These are phyloP conservation scores for Starmerella sp. DNA, from an alignment of 805 yeast genomes.

Conservation along the genomic window DNA sequence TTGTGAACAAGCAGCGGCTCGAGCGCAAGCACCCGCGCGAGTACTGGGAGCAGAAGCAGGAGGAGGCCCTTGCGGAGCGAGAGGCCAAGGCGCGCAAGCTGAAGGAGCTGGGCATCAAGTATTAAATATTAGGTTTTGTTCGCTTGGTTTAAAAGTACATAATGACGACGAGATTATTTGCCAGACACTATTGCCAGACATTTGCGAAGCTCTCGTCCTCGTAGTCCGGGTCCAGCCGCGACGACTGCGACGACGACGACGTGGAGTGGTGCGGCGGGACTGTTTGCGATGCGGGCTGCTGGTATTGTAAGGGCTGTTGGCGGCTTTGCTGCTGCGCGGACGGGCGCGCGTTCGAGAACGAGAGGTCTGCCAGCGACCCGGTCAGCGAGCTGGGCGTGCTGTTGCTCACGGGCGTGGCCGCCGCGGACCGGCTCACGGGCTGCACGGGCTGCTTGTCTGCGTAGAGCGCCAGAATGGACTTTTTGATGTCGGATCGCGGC, in stretches of 20 bases:
- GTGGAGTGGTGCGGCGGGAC: not conserved
- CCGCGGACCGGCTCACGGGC: constrained; percentile 5
- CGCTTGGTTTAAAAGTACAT: not conserved
- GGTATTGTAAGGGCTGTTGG: not conserved
- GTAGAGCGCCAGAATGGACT: constrained; percentile 81
- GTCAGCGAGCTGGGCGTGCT: not conserved
- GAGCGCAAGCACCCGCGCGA: constrained; percentile 48
- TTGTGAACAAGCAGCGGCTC: constrained; percentile 41
- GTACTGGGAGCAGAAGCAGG: constrained; percentile 45
- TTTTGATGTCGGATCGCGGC: constrained; percentile 74
- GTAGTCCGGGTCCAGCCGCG: constrained; percentile 5
- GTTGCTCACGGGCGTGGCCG: not conserved
- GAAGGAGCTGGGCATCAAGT: constrained; percentile 49
- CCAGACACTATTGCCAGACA: constrained; percentile 13
- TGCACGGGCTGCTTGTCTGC: constrained; percentile 22
- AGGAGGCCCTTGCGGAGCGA: constrained; percentile 35
- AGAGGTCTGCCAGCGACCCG: not conserved
- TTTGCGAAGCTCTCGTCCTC: constrained; percentile 19
- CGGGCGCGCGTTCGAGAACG: not conserved
- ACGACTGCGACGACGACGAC: not conserved
- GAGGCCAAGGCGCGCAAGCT: constrained; percentile 40
- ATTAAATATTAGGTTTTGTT: constrained; percentile 12
- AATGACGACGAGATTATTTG: not conserved
- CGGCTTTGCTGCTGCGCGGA: not conserved
- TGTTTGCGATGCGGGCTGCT: not conserved